Base-by-base conservation (phyloP, 306 rosid species). In the Rubus idaeus region DNA sequence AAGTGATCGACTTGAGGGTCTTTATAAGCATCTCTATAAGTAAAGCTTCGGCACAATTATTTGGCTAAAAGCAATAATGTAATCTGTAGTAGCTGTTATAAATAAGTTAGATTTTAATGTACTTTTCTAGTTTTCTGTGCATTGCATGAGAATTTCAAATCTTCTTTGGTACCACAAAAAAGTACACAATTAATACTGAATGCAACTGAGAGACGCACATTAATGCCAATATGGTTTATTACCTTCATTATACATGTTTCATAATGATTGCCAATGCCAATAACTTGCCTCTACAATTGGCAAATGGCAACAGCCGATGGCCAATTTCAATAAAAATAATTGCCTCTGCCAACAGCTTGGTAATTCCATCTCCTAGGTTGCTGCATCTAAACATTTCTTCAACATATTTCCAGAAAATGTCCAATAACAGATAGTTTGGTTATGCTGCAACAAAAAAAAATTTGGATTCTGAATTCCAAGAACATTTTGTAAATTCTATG, bases 401-500 rank as follows among this genome's bases (percentile, higher is more conserved):
- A 60, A 26, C 41, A 23, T 10, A 0, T 58, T 58, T 58, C 39
- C 17, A 23, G 64, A 60, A 60, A 10, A 26, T 4, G 17, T 60
- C 2, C 39, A 26, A 26, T 5, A 4, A 61, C 26, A 10, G 16
- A 0, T 2, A 55, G 35, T 30, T 30, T 2, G 35, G 35, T 2
- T 30, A 30, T 30, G 35, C 35, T 30, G 35, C 35, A 30, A 30
- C 2, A 30, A 30, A 30, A 30, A 30, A 30, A 30, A 1, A 30
- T 0, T 30, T 30, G 35, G 35, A 30, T 30, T 30, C 35, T 30
- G 35, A 30, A 1, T 30, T 30, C 35, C 35, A 30, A 30, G 2
- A 1, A 30, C 35, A 30, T 30, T 30, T 30, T 11, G 49, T 23
- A 87, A 53, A 53, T 90, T 30, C 2, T 1, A 30, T 30, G 35